These are phyloP conservation scores for Cucurbita ficifolia DNA, from an alignment of 306 rosid species.

Conservation along the genomic window DNA sequence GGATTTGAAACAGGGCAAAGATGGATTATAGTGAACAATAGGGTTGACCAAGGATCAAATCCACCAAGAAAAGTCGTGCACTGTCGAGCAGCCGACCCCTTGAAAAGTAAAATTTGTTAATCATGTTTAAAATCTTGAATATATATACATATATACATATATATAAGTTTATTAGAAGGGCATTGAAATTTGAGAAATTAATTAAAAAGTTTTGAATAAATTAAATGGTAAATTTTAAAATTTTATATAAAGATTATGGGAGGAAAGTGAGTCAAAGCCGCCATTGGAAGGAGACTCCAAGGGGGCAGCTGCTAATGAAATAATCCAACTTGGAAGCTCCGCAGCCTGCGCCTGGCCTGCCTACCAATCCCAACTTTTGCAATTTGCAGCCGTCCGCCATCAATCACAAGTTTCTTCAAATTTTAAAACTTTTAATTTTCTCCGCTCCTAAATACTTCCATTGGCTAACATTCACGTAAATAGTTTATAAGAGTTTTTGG, in stretches of 20 bases:
- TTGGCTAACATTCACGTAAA: too few relatives aligned
- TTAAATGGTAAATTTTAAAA: not conserved
- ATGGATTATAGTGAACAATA: not conserved
- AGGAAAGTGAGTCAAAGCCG: not conserved
- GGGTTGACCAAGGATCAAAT: not conserved
- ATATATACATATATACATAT: too few relatives aligned
- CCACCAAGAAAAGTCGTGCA: not conserved
- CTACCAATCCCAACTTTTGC: not conserved
- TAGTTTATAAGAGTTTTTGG: too few relatives aligned
- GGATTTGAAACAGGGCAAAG: not conserved
- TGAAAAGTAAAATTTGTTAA: too few relatives aligned
- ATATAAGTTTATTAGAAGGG: too few relatives aligned
- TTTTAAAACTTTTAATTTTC: too few relatives aligned
- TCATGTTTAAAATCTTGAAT: too few relatives aligned
- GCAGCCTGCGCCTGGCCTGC: not conserved
- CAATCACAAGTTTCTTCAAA: not conserved
- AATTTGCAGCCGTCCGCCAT: not conserved
- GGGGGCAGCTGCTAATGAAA: not conserved
- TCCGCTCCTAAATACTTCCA: too few relatives aligned
- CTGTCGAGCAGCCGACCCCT: not conserved
- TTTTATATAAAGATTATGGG: too few relatives aligned
- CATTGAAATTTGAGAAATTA: too few relatives aligned
- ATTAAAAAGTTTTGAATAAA: too few relatives aligned
- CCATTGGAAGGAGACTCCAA: not conserved
- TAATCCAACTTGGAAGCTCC: not conserved